Conservation (phyloP, 1,284 basidiomycete species). For the Cryptococcus floricola region DNA sequence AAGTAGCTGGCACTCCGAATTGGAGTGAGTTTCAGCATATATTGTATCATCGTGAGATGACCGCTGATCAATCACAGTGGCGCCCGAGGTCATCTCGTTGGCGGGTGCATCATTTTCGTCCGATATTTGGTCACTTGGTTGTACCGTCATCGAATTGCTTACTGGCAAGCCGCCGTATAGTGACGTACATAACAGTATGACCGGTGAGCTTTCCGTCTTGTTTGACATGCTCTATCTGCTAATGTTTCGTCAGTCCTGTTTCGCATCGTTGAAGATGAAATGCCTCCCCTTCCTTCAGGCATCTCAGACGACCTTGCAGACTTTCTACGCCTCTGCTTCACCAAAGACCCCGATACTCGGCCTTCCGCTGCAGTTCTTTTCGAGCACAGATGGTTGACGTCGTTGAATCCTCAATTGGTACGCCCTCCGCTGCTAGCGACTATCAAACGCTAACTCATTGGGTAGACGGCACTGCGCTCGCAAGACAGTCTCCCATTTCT, state of each 20-base stretch:
- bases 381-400: conserved; percentile 84
- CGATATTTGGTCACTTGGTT: conserved; percentile 78
- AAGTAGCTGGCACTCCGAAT: conserved; percentile 85
- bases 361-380: conserved; percentile 78
- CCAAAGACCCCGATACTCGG: conserved; percentile 75
- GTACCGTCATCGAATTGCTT: conserved; percentile 87
- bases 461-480: conserved; percentile 67
- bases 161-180: conserved; percentile 88
- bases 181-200: conserved; percentile 79
- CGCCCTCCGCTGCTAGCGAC: conserved; percentile 44
- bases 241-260: conserved; percentile 68
- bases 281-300: conserved; percentile 76
- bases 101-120: conserved; percentile 56
- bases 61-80: conserved; percentile 55
- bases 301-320: conserved; percentile 69
- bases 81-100: conserved; percentile 84
- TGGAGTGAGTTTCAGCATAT: conserved; percentile 60
- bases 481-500: conserved; percentile 94
- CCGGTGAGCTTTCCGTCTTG: conserved; percentile 55
- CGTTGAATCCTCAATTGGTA: conserved; percentile 71
- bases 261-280: conserved; percentile 86
- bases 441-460: background rate
- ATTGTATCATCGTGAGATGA: background rate
- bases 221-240: conserved; percentile 10
- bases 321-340: conserved; percentile 78